phyloP scores from a whole-genome alignment of 139 green algal genomes.

The Penium margaritaceum region DNA sequence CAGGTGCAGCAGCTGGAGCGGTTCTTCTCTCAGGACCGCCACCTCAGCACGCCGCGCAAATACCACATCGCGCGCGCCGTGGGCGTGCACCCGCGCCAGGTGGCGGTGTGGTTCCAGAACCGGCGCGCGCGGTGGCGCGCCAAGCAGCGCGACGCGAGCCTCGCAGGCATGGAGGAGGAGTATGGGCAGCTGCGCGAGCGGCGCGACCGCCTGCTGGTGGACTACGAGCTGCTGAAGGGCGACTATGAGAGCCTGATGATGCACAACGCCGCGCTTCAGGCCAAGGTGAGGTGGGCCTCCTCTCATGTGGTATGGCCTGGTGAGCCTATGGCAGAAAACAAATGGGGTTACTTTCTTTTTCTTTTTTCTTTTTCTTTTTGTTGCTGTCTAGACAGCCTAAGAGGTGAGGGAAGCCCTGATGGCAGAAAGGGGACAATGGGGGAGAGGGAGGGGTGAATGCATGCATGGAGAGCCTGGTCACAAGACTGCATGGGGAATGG shows the following conservation, averaged over 20 bases:
- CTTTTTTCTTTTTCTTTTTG: too few relatives aligned
- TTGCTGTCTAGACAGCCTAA: too few relatives aligned
- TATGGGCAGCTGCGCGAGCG: background rate
- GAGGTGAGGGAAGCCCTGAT: too few relatives aligned
- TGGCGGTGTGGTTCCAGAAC: conserved; percentile 21
- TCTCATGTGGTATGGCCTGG: too few relatives aligned
- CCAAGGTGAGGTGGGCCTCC: conserved; percentile 5
- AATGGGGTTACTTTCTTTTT: too few relatives aligned
- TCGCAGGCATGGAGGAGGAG: conserved; percentile 1
- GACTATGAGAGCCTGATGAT: conserved; percentile 7
- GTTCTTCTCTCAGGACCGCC: background rate
- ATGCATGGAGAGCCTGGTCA: too few relatives aligned
- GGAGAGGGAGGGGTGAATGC: too few relatives aligned
- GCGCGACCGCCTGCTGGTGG: background rate
- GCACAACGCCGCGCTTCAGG: background rate
- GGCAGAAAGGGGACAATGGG: too few relatives aligned
- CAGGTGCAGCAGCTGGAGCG: background rate
- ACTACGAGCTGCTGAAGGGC: conserved; percentile 2
- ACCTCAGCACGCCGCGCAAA: background rate
- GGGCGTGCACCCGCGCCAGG: conserved; percentile 11
- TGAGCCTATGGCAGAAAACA: too few relatives aligned
- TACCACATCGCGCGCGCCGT: background rate
- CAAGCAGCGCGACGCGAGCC: background rate
- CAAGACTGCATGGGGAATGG: too few relatives aligned
- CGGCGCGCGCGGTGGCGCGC: background rate